Evolutionary conservation across 2,329 filamentous ascomycete genomes (phyloP).

Genomic region (Aschersonia sp.): DNA sequence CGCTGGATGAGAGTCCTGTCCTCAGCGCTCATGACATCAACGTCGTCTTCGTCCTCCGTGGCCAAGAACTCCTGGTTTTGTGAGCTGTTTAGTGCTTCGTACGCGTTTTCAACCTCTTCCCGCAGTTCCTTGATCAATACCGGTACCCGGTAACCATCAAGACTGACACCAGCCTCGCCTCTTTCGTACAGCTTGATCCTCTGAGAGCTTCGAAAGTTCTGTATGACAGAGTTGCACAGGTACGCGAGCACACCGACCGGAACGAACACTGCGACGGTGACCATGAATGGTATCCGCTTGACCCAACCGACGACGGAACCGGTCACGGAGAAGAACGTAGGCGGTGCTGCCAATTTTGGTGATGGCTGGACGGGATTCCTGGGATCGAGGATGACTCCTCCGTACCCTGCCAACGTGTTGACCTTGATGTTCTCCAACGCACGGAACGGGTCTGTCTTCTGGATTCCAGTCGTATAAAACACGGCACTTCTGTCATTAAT

Average conservation of each 20-base stretch:
- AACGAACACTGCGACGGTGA: constrained; percentile 54
- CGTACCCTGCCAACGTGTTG: constrained; percentile 61
- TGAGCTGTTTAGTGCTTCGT: constrained; percentile 55
- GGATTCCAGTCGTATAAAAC: constrained; percentile 71
- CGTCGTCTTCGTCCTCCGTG: constrained; percentile 32
- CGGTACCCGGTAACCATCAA: constrained; percentile 60
- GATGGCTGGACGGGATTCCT: constrained; percentile 41
- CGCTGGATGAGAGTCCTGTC: constrained; percentile 25
- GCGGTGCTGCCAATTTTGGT: constrained; percentile 13
- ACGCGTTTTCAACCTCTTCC: constrained; percentile 61
- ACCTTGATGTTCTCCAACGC: constrained; percentile 52
- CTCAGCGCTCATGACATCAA: constrained; percentile 20
- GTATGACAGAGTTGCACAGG: constrained; percentile 60
- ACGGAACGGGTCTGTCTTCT: constrained; percentile 62
- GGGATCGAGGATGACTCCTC: constrained; percentile 61
- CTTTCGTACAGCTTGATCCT: constrained; percentile 65
- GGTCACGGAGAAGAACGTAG: constrained; percentile 17
- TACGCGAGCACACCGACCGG: constrained; percentile 60
- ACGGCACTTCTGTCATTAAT: constrained; percentile 71
- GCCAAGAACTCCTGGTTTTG: constrained; percentile 60
- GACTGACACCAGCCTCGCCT: constrained; percentile 51
- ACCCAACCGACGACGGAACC: constrained; percentile 20
- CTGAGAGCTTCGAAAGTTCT: constrained; percentile 59
- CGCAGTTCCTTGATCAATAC: constrained; percentile 63
- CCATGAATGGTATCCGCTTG: constrained; percentile 44